Conservation (phyloP, 2,329 filamentous ascomycete genomes). For the Annulohypoxylon truncatum region DNA sequence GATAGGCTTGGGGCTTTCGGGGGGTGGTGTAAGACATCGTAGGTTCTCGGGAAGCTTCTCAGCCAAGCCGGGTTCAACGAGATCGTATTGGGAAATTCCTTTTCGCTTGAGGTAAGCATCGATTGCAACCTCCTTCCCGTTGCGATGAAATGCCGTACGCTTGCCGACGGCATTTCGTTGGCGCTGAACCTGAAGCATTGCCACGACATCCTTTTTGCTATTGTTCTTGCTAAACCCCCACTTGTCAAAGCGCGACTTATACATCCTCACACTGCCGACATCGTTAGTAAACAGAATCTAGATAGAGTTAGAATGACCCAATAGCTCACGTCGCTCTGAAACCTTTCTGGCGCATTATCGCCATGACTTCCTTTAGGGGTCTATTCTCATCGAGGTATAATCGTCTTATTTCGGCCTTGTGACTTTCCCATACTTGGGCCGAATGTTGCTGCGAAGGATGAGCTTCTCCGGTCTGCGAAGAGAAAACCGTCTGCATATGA, state of each 20-base stretch:
- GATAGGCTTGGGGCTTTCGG: conserved; percentile 42
- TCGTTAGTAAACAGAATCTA: conserved; percentile 36
- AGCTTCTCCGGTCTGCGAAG: conserved; percentile 48
- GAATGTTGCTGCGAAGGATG: conserved; percentile 49
- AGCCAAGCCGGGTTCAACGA: conserved; percentile 49
- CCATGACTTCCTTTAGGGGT: conserved; percentile 65
- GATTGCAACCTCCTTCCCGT: conserved; percentile 63
- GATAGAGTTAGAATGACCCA: not conserved
- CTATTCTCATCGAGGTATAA: conserved; percentile 63
- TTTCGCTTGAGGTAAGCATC: conserved; percentile 65
- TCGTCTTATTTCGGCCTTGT: conserved; percentile 59
- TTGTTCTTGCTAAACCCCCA: conserved; percentile 68
- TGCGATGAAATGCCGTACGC: conserved; percentile 64
- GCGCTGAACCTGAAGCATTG: conserved; percentile 63
- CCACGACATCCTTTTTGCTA: conserved; percentile 64
- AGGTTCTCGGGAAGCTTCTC: conserved; percentile 46
- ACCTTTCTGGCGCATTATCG: conserved; percentile 61
- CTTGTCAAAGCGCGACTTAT: conserved; percentile 66
- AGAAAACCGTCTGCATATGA: conserved; percentile 48
- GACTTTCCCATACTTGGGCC: conserved; percentile 57
- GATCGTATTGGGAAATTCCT: conserved; percentile 64
- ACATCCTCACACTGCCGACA: conserved; percentile 62
- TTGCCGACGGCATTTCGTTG: conserved; percentile 65
- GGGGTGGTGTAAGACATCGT: conserved; percentile 47
- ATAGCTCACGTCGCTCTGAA: conserved; percentile 62